Conservation (phyloP, 108 stramenopile genomes). For the Bacterosira constricta region DNA sequence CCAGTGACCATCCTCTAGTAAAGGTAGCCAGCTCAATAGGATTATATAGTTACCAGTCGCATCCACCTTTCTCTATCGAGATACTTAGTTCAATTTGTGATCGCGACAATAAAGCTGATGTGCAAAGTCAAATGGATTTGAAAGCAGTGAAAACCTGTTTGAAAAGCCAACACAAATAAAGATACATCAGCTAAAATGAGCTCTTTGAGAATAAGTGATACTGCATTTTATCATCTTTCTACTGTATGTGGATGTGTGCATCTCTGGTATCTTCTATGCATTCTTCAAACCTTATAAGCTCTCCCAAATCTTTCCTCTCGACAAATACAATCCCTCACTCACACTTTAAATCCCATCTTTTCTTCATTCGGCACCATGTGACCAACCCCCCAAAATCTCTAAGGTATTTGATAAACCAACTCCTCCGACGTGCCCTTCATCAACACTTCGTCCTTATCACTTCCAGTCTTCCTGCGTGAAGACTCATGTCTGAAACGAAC, state of each 20-base stretch:
- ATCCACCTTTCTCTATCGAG: too few relatives aligned
- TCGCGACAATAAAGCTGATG: too few relatives aligned
- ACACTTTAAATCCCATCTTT: neutral
- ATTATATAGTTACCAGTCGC: too few relatives aligned
- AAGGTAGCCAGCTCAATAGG: too few relatives aligned
- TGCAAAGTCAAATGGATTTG: too few relatives aligned
- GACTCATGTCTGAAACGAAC: conserved; percentile 56
- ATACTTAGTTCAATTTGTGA: too few relatives aligned
- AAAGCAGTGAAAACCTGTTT: too few relatives aligned
- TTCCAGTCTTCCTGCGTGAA: conserved; percentile 61
- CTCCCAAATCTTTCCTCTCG: neutral
- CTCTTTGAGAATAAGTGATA: neutral
- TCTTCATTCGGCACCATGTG: neutral
- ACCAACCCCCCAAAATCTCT: neutral
- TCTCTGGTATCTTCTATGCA: neutral
- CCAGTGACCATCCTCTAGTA: too few relatives aligned
- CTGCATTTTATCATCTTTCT: neutral
- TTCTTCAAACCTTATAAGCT: neutral
- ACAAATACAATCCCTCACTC: neutral
- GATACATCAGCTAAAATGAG: neutral
- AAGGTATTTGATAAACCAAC: conserved; percentile 87
- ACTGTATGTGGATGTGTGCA: neutral
- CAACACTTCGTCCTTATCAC: conserved; percentile 57
- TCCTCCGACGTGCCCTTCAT: conserved; percentile 72
- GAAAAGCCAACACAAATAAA: neutral